A percentile compares a stretch with the other conserved stretches of the same genome.
Evolutionary conservation across 2,329 filamentous ascomycete species (phyloP).

Genomic region (Pyrenochaeta sp.): DNA sequence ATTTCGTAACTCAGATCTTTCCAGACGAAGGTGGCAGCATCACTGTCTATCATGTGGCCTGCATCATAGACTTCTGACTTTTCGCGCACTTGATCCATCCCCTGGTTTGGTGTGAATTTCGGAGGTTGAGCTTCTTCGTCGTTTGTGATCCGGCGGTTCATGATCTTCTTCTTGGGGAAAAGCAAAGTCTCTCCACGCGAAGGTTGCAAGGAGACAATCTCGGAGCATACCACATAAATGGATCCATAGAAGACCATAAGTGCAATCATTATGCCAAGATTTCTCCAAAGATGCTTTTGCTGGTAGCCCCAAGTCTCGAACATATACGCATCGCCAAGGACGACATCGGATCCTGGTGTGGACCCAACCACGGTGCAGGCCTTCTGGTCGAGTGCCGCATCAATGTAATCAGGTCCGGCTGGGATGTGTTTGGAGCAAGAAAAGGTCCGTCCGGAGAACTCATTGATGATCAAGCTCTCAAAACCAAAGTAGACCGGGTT

Average conservation of each 20-base stretch:
- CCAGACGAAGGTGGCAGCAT: slow-evolving; percentile 2
- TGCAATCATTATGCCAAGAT: slow-evolving; percentile 51
- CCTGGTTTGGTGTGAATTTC: not conserved
- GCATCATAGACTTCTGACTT: slow-evolving; percentile 5
- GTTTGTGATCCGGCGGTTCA: not conserved
- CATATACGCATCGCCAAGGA: slow-evolving; percentile 42
- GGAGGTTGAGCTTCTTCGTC: not conserved
- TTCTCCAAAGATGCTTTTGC: slow-evolving; percentile 21
- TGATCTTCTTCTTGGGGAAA: slow-evolving; percentile 26
- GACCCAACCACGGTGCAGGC: slow-evolving; percentile 48
- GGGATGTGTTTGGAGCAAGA: slow-evolving; percentile 60
- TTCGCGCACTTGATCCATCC: not conserved
- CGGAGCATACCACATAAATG: slow-evolving; percentile 47
- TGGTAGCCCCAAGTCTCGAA: slow-evolving; percentile 21
- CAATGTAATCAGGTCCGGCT: slow-evolving; percentile 18
- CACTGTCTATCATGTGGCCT: slow-evolving; percentile 2
- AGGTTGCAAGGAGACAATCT: slow-evolving; percentile 52
- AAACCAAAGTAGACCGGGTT: slow-evolving; percentile 80
- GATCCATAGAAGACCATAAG: slow-evolving; percentile 46
- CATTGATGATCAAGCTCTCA: slow-evolving; percentile 79
- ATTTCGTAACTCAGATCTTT: slow-evolving; percentile 72
- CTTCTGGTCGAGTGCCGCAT: slow-evolving; percentile 13
- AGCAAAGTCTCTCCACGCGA: slow-evolving; percentile 56
- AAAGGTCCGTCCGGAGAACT: slow-evolving; percentile 48
- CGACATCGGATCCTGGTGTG: slow-evolving; percentile 10